Evolutionary conservation across 176 grass and related monocot species (phyloP), one percentile per base, ranked within the genome.

Genomic region (Oryza australiensis): DNA sequence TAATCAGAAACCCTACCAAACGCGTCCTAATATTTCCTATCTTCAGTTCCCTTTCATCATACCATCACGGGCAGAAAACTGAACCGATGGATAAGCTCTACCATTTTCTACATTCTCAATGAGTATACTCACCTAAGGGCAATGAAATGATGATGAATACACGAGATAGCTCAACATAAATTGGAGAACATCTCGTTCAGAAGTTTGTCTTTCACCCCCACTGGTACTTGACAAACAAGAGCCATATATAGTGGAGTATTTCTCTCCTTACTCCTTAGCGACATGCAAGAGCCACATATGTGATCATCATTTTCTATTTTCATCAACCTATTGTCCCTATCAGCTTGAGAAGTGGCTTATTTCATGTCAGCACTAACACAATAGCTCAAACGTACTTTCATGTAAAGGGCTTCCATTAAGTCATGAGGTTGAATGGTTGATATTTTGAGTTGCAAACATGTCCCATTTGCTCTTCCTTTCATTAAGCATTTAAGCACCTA

Each of bases 251-350:
- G 59, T 57, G 57, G 16, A 66, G 32, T 53, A 4, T 77, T 66
- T 45, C 73, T 76, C 38, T 40, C 41, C 65, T 70, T 70, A 48
- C 76, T 79, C 51, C 53, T 22, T 9, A 51, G 53, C 27, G 26
- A 57, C n/a, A 46, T 3, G 32, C 34, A 35, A 7, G 33, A 80
- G 45, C 37, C n/a, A 12, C n/a, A 49, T 53, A 62, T 72, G 9
- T 71, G n/a, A 32, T 42, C 4, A 88, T 37, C 22, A 70, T 53
- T 30, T 62, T 42, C 1, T 2, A 13, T 55, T 70, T 38, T 38
- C 26, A 70, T 75, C 70, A 70, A 38, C 40, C 23, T 38, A 10
- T 43, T 76, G 38, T 74, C 37, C 29, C 70, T 70, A 13, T 75
- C 13, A 15, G 41, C 64, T 75, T 7, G 30, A 55, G 24, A 70